Evolutionary conservation across 2,329 filamentous ascomycete genomes (phyloP).

Genomic region (Nothophaeocryptopus gaeumannii): DNA sequence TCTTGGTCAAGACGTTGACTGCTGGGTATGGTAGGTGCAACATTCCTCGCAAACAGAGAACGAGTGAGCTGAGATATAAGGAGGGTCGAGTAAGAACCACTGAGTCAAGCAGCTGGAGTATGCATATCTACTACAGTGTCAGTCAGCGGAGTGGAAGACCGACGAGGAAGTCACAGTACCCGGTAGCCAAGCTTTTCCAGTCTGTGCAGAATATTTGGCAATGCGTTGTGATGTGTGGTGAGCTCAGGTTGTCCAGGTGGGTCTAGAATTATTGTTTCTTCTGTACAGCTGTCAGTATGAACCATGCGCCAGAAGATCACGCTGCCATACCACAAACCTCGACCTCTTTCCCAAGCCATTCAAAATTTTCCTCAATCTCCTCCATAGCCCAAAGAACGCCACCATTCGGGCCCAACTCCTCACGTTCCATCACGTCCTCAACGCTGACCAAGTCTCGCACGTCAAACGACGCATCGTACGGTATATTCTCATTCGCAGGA

Average conservation of each 20-base stretch:
- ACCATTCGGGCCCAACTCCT: conserved; percentile 87
- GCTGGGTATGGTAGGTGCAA: conserved; percentile 96
- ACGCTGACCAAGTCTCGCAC: conserved; percentile 84
- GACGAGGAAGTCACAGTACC: conserved; percentile 53
- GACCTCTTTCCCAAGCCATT: conserved; percentile 82
- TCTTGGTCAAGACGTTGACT: conserved; percentile 94
- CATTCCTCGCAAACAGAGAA: conserved; percentile 93
- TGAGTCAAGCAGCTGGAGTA: conserved; percentile 89
- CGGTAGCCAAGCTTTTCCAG: conserved; percentile 89
- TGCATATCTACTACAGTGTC: conserved; percentile 67
- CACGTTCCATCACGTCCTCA: conserved; percentile 91
- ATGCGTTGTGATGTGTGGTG: conserved; percentile 89
- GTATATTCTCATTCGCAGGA: conserved; percentile 90
- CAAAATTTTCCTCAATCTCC: conserved; percentile 88
- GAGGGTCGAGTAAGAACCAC: conserved; percentile 91
- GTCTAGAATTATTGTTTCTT: conserved; percentile 93
- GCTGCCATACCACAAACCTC: conserved; percentile 50
- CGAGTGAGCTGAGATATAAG: conserved; percentile 88
- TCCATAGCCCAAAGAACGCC: conserved; percentile 91
- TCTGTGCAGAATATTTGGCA: conserved; percentile 87
- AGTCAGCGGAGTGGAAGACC: conserved; percentile 34
- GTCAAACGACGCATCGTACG: conserved; percentile 84
- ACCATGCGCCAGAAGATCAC: not conserved
- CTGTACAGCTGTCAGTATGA: conserved; percentile 35
- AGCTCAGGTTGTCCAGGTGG: conserved; percentile 96